Conservation (phyloP, 805 yeast genomes). For the Myxozyma udenii region DNA sequence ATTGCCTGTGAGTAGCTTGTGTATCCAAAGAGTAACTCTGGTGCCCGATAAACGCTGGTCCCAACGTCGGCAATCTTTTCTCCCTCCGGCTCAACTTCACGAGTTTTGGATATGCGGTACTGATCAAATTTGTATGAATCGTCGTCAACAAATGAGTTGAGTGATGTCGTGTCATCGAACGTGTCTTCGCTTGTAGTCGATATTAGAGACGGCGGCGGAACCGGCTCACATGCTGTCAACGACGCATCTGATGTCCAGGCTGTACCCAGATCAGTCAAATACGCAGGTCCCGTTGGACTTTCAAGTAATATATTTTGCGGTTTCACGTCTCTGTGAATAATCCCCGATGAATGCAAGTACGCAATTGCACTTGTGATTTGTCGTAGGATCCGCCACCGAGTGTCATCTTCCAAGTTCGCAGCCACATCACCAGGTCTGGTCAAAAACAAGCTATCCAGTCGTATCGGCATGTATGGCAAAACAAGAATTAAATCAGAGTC, state of each 20-base stretch:
- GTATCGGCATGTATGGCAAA: constrained; percentile 43
- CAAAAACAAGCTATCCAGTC: constrained; percentile 37
- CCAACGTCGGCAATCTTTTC: constrained; percentile 51
- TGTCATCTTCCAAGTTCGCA: constrained; percentile 34
- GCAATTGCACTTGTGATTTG: constrained; percentile 51
- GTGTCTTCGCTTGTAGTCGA: constrained; percentile 47
- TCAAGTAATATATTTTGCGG: constrained; percentile 69
- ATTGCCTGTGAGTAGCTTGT: constrained; percentile 51
- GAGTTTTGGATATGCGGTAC: neutral
- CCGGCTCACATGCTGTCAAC: no score
- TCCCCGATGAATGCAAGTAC: constrained; percentile 63
- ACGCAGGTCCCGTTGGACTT: constrained; percentile 29
- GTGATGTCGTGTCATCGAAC: constrained; percentile 37
- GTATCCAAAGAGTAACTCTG: constrained; percentile 67
- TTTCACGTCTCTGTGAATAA: constrained; percentile 83
- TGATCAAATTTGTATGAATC: no score
- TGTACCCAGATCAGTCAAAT: constrained; percentile 28
- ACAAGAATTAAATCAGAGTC: constrained; percentile 43
- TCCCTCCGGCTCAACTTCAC: constrained; percentile 35
- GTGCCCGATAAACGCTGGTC: constrained; percentile 67
- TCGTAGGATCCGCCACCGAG: constrained; percentile 40
- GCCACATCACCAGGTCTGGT: no score
- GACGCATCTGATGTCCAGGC: constrained; percentile 29
- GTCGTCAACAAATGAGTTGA: no score
- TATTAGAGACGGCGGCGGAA: no score